These are phyloP conservation scores for Backusella liffmaniae DNA, from an alignment of 192 early-diverging fungal genomes.

Conservation along the genomic window DNA sequence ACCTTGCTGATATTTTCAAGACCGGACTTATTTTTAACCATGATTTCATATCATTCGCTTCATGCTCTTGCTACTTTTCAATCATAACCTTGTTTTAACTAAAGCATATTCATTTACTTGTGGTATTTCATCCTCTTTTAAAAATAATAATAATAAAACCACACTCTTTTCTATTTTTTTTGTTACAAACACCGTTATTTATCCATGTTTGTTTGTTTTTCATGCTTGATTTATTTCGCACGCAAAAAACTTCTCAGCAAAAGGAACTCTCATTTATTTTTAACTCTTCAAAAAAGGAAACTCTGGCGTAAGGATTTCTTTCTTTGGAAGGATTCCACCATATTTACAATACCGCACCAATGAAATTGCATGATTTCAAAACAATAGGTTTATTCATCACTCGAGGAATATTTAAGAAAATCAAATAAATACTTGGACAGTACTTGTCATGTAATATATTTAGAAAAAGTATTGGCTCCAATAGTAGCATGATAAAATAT, in stretches of 20 bases:
- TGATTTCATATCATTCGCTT: not conserved
- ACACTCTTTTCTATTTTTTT: not conserved
- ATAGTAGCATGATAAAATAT: too few species aligned
- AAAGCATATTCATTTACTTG: not conserved
- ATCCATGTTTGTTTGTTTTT: not conserved
- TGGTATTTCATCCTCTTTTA: too few species aligned
- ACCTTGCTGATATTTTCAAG: constrained; percentile 5
- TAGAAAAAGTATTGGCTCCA: not conserved
- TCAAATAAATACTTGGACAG: not conserved
- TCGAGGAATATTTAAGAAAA: too few species aligned
- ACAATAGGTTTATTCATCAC: not conserved
- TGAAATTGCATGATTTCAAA: not conserved
- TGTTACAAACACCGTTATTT: not conserved
- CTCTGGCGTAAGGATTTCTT: not conserved
- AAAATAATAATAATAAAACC: too few species aligned
- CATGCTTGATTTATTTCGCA: not conserved
- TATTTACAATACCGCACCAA: not conserved
- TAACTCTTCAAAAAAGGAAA: not conserved
- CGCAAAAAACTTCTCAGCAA: not conserved
- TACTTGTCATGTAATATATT: not conserved
- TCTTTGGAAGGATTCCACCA: not conserved
- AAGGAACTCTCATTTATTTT: not conserved
- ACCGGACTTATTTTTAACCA: constrained; percentile 2
- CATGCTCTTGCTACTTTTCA: not conserved
- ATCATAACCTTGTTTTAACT: not conserved